These are phyloP conservation scores for Terana coerulea DNA, from an alignment of 768 basidiomycete genomes.

Conservation along the genomic window DNA sequence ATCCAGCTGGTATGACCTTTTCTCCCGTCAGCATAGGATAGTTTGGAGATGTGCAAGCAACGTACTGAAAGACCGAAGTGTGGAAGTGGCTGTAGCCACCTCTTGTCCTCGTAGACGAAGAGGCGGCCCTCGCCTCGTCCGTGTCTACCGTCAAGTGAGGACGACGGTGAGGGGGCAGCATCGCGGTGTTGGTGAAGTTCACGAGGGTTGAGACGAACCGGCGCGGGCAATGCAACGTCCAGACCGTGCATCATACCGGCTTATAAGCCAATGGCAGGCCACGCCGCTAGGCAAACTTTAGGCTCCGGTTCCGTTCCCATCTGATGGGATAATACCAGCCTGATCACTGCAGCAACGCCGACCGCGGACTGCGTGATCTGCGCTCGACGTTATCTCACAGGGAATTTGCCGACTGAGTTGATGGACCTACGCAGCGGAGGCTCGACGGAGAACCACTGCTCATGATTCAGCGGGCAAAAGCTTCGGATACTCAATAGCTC, in stretches of 20 bases:
- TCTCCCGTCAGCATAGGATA: background rate
- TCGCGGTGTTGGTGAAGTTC: background rate
- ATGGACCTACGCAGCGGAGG: background rate
- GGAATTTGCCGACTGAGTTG: conserved; percentile 1
- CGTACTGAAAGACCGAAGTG: conserved; percentile 25
- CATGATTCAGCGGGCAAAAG: too few relatives aligned
- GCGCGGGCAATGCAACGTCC: background rate
- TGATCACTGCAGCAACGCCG: background rate
- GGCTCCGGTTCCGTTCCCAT: conserved; percentile 6
- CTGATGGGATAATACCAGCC: conserved; percentile 7
- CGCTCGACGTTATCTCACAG: conserved; percentile 4
- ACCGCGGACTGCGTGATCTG: conserved; percentile 8
- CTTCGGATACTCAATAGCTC: too few relatives aligned
- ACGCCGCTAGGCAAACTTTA: background rate
- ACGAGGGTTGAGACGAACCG: too few relatives aligned
- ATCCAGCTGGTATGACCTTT: conserved; percentile 40
- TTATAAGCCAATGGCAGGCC: conserved; percentile 4
- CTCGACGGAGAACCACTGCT: too few relatives aligned
- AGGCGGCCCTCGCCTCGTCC: background rate
- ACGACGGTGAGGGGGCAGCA: conserved; percentile 8
- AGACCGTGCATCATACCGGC: background rate
- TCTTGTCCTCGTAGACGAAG: background rate
- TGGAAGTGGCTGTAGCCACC: conserved; percentile 16
- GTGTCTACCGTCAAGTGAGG: conserved; percentile 12
- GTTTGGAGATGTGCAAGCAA: background rate